phyloP scores from a whole-genome alignment of 2,329 filamentous ascomycete genomes.

The Aspergillus nomiae region DNA sequence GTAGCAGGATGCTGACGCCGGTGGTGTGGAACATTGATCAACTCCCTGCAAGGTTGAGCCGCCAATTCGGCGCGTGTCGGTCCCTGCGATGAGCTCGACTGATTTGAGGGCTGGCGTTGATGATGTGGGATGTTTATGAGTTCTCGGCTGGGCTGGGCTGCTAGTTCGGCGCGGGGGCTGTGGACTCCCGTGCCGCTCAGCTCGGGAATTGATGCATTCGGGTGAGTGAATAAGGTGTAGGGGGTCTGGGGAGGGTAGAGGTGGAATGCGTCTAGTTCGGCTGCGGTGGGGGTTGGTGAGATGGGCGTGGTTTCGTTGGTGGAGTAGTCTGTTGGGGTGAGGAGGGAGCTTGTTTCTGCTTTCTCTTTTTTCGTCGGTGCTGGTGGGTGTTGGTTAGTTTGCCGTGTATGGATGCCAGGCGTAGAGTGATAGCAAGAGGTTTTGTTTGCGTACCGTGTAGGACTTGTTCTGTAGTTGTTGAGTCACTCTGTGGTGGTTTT shows the following conservation, averaged over 20 bases:
- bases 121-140: conserved; percentile 29
- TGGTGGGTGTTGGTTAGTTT: background rate
- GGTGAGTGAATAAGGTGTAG: background rate
- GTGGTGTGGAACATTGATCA: background rate
- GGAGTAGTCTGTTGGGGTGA: background rate
- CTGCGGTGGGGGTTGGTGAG: background rate
- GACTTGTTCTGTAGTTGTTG: background rate
- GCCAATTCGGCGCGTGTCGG: background rate
- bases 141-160: conserved; percentile 26
- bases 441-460: background rate
- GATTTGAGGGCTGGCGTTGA: conserved; percentile 13
- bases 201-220: conserved; percentile 14
- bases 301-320: background rate
- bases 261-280: background rate
- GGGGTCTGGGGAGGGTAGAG: background rate
- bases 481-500: background rate
- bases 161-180: conserved; percentile 28
- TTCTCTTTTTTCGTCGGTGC: background rate
- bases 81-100: background rate
- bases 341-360: background rate
- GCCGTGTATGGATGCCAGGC: too few species aligned
- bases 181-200: conserved; percentile 33
- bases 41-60: background rate
- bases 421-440: background rate
- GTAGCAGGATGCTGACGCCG: background rate